Base-by-base conservation (phyloP, 768 basidiomycete genomes). In the Auricularia sp. region DNA sequence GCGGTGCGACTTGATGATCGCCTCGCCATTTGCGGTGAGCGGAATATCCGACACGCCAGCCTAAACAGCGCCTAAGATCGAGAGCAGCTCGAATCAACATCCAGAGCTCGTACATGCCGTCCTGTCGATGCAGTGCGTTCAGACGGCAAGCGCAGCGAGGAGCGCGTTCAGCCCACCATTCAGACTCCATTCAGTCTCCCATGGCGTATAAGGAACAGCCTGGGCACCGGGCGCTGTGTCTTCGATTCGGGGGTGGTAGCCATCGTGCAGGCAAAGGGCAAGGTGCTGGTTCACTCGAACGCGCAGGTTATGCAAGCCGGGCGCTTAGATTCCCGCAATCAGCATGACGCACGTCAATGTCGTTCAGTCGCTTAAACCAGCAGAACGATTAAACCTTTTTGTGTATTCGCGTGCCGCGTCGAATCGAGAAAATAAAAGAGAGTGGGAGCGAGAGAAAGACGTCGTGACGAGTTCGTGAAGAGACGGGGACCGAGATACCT, bases 21-120 rank as follows among this genome's bases (percentile, higher is more conserved):
- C 77, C 71, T 88, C 88, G 13, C 95, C 95, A 36, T 81, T 80
- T 21, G 76, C 72, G 3, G 95, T 97, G 63, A 98, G 81, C 29
- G 94, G 89, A 62, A 98, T 94, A 72, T 98, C 94, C 3, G 85
- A 82, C 39, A 82, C 82, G 54, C 95, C 95, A 3, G 94, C 97
- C 92, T 96, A 68, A 69, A 42, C 61, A 73, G 88, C 87, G 67
- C 88, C 83, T 69, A 88, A 67, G 58, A 64, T 29, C 29, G 24
- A 51, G 47, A 35, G 47, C 65, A 35, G 0, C 66, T 67, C 44
- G 67, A 45, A 54, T 62, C 65, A 62, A 36, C n/a, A 54, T 24
- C 16, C 59, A 16, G 13, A 14, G 54, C 34, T 24, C 68, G 63
- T 63, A 69, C 70, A 66, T 71, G 70, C 51, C 70, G 66, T 45